phyloP scores from a whole-genome alignment of 805 yeast species.

The Metschnikowia matae region DNA sequence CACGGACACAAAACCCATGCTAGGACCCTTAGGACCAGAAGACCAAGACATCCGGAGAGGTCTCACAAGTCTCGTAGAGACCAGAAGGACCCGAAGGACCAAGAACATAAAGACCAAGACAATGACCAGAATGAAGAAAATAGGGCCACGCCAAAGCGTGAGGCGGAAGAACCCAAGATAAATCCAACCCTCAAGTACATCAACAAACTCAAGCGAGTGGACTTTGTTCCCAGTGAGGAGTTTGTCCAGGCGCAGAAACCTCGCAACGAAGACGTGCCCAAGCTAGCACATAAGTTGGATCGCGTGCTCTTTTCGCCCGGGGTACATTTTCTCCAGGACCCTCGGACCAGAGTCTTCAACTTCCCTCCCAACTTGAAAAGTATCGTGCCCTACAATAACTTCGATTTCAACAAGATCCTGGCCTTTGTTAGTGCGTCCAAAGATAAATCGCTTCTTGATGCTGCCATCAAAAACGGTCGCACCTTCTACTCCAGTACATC shows the following conservation, averaged over 20 bases:
- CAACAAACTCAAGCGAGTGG: neutral
- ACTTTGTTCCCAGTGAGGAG: constrained; percentile 1
- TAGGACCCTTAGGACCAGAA: neutral
- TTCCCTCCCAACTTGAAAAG: constrained; percentile 57
- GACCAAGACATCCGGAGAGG: neutral
- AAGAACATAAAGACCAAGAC: no score
- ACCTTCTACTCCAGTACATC: constrained; percentile 77
- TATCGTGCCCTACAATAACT: constrained; percentile 59
- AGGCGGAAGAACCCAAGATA: neutral
- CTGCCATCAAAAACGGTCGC: constrained; percentile 39
- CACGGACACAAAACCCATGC: neutral
- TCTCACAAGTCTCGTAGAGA: neutral
- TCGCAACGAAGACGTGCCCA: constrained; percentile 42
- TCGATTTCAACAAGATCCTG: constrained; percentile 55
- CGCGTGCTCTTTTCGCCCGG: constrained; percentile 75
- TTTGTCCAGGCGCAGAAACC: constrained; percentile 19
- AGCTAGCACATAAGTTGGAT: constrained; percentile 61
- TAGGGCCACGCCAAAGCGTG: neutral
- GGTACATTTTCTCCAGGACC: constrained; percentile 75
- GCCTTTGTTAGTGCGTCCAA: constrained; percentile 63
- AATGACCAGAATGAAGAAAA: no score
- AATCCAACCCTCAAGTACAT: neutral
- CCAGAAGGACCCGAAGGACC: neutral
- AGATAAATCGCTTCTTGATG: constrained; percentile 48
- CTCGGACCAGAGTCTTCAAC: constrained; percentile 69